phyloP scores from a whole-genome alignment of 306 rosid genomes.

The Cicer pinnatifidum region DNA sequence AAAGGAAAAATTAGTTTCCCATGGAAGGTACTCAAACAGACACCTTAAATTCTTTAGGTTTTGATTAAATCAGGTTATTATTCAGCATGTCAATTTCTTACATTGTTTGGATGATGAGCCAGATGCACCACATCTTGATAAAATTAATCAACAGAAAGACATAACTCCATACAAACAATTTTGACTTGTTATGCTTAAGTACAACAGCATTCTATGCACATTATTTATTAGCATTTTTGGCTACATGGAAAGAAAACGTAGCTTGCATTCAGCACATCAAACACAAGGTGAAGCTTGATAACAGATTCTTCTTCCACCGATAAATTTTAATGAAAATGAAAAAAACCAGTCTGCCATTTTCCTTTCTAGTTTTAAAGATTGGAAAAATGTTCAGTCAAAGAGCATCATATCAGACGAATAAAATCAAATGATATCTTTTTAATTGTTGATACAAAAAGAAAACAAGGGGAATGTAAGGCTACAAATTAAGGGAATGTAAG shows the following conservation, averaged over 20 bases:
- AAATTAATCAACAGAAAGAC: constrained; percentile 27
- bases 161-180: constrained; percentile 7
- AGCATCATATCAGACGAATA: background rate
- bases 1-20: constrained; percentile 15
- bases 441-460: background rate
- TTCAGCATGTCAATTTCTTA: background rate
- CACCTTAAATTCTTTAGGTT: constrained; percentile 4
- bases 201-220: constrained; percentile 3
- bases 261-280: background rate
- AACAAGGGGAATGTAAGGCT: constrained; percentile 9
- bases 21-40: constrained; percentile 33
- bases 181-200: constrained; percentile 23
- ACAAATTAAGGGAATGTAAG: background rate
- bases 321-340: constrained; percentile 11
- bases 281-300: constrained; percentile 5
- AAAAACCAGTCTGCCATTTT: background rate
- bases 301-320: constrained; percentile 6
- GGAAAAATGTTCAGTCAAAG: background rate
- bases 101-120: constrained; percentile 3
- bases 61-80: background rate
- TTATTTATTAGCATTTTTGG: constrained; percentile 9
- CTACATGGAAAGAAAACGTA: constrained; percentile 19
- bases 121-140: constrained; percentile 22
- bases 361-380: constrained; percentile 31
- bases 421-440: constrained; percentile 4